Conservation (phyloP, 2,329 filamentous ascomycete species). For the Epichloe scottii region DNA sequence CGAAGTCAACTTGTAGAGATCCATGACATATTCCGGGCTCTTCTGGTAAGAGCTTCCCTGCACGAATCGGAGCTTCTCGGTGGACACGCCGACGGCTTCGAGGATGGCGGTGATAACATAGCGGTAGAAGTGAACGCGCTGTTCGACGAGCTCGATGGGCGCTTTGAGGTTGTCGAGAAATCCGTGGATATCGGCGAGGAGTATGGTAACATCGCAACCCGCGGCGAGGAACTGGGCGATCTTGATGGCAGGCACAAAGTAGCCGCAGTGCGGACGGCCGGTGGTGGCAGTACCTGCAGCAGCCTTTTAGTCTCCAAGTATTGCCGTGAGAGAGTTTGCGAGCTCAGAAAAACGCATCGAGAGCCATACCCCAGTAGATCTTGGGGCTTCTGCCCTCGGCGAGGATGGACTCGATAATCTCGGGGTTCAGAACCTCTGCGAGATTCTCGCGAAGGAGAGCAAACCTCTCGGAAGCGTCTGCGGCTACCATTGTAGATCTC, state of each 20-base stretch:
- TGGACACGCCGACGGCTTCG: constrained; percentile 64
- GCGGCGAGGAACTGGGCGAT: constrained; percentile 78
- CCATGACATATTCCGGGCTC: constrained; percentile 66
- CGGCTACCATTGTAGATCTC: constrained; percentile 9
- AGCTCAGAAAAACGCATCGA: not conserved
- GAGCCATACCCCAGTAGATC: constrained; percentile 64
- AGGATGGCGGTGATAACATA: constrained; percentile 63
- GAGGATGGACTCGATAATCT: constrained; percentile 66
- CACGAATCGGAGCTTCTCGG: constrained; percentile 70
- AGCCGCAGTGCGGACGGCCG: constrained; percentile 78
- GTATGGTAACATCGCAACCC: constrained; percentile 68
- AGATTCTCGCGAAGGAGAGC: constrained; percentile 70
- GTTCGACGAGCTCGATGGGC: constrained; percentile 74
- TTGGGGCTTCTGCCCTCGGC: constrained; percentile 59
- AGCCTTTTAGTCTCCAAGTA: too few relatives aligned
- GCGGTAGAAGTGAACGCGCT: constrained; percentile 74
- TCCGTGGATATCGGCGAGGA: constrained; percentile 64
- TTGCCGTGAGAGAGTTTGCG: too few relatives aligned
- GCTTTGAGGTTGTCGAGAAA: constrained; percentile 79
- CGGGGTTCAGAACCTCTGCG: constrained; percentile 69
- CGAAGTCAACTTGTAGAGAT: constrained; percentile 64
- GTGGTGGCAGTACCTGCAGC: constrained; percentile 63
- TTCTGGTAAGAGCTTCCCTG: constrained; percentile 76
- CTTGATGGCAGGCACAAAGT: constrained; percentile 81
- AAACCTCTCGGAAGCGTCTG: constrained; percentile 46